These are phyloP conservation scores for Fusarium napiforme DNA, from an alignment of 2,329 filamentous ascomycete species.

Conservation along the genomic window DNA sequence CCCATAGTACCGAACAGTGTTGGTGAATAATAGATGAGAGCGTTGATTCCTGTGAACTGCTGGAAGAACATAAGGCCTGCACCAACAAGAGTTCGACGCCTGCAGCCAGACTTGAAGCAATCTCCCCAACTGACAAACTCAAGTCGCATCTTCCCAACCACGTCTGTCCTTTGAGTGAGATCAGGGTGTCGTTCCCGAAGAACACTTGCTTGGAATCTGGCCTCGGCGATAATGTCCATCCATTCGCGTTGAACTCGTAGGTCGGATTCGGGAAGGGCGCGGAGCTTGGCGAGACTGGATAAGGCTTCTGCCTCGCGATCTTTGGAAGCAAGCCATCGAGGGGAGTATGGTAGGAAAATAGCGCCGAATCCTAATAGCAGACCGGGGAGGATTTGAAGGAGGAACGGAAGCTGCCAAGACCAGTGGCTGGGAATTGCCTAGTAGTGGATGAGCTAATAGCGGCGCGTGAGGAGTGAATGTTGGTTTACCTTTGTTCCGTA, in stretches of 20 bases:
- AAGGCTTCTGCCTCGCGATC: slow-evolving; percentile 43
- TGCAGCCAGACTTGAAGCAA: slow-evolving; percentile 61
- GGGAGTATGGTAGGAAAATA: slow-evolving; percentile 43
- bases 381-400: slow-evolving; percentile 45
- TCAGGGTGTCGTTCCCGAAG: slow-evolving; percentile 49
- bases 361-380: slow-evolving; percentile 41
- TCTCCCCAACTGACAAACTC: slow-evolving; percentile 62
- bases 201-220: slow-evolving; percentile 39
- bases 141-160: slow-evolving; percentile 52
- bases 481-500: slow-evolving; percentile 42
- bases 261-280: slow-evolving; percentile 37
- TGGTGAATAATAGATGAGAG: slow-evolving; percentile 67
- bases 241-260: slow-evolving; percentile 38
- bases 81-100: slow-evolving; percentile 58
- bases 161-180: slow-evolving; percentile 49
- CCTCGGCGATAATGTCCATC: slow-evolving; percentile 43
- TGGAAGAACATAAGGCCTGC: slow-evolving; percentile 68
- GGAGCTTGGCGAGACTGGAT: slow-evolving; percentile 35
- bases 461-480: fast-evolving
- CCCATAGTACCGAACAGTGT: slow-evolving; percentile 67
- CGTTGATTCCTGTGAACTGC: slow-evolving; percentile 52
- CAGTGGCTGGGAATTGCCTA: slow-evolving; percentile 37
- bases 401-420: slow-evolving; percentile 47
- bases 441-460: fast-evolving
- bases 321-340: slow-evolving; percentile 44